Percentiles rank a stretch among this genome's conserved stretches.
These are phyloP conservation scores for Cladorrhinum sp. DNA, from an alignment of 2,329 filamentous ascomycete species.

Conservation along the genomic window DNA sequence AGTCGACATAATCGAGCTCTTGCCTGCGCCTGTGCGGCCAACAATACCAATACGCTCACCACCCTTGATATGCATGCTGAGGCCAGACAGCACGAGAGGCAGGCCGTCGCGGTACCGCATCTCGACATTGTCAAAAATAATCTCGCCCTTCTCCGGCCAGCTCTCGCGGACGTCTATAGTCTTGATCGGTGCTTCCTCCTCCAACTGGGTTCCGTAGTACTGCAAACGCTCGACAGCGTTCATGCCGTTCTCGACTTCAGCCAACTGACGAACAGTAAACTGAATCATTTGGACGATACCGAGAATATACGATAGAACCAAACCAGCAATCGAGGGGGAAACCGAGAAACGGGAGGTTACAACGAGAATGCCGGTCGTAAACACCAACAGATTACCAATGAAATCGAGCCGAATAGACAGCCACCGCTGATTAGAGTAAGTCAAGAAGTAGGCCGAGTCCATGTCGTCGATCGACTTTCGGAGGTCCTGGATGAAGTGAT, in stretches of 20 bases:
- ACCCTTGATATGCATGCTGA: slow-evolving; percentile 68
- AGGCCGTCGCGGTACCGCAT: slow-evolving; percentile 75
- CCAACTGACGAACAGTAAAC: slow-evolving; percentile 88
- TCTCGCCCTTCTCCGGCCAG: slow-evolving; percentile 87
- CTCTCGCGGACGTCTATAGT: slow-evolving; percentile 66
- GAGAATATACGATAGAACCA: slow-evolving; percentile 91
- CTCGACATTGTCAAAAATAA: slow-evolving; percentile 69
- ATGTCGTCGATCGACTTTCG: slow-evolving; percentile 79
- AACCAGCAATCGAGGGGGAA: slow-evolving; percentile 76
- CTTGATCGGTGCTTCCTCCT: slow-evolving; percentile 84
- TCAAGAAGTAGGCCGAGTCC: slow-evolving; percentile 92
- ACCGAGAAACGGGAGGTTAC: slow-evolving; percentile 88
- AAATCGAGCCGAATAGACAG: slow-evolving; percentile 79
- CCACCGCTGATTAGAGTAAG: slow-evolving; percentile 95
- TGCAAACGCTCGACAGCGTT: slow-evolving; percentile 90
- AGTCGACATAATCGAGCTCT: slow-evolving; percentile 79
- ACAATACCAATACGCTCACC: slow-evolving; percentile 81
- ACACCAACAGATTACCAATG: slow-evolving; percentile 80
- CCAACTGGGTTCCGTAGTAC: slow-evolving; percentile 82
- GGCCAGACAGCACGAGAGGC: slow-evolving; percentile 68
- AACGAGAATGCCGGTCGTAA: slow-evolving; percentile 84
- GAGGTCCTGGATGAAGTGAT: slow-evolving; percentile 69
- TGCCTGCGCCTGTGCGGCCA: slow-evolving; percentile 77
- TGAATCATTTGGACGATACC: slow-evolving; percentile 94
- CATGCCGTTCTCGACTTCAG: slow-evolving; percentile 97